Conservation (phyloP, 306 rosid species). For the Cucumis melo region DNA sequence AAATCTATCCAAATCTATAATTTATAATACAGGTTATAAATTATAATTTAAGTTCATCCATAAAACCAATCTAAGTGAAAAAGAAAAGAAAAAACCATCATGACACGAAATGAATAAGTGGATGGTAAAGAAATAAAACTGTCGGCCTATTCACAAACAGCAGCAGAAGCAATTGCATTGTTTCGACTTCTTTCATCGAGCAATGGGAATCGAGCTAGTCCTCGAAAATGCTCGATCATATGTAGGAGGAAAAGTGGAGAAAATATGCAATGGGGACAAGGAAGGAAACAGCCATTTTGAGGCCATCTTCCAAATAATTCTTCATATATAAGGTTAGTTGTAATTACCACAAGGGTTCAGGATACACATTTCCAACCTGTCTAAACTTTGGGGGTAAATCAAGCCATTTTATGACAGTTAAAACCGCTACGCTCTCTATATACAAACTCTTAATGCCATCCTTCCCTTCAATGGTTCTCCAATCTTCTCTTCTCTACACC, state of each 20-base stretch:
- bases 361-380: conserved; percentile 1
- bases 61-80: no score
- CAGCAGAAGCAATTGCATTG: no score
- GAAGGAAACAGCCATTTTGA: neutral
- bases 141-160: no score
- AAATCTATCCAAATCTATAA: no score
- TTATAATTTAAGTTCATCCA: no score
- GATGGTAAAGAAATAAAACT: no score
- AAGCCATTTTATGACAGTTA: neutral
- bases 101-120: no score
- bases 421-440: neutral
- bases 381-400: neutral
- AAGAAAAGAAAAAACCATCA: no score
- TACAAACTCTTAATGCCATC: neutral
- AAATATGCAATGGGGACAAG: neutral
- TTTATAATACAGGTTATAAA: no score
- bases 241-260: no score
- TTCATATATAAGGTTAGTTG: conserved; percentile 2
- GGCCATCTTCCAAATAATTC: neutral
- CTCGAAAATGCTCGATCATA: neutral
- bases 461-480: neutral
- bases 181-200: no score
- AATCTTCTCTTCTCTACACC: neutral
- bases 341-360: neutral
- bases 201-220: neutral